Evolutionary conservation across 371 early-diverging fungal species (phyloP).

Genomic region (Rhizopus microsporus): DNA sequence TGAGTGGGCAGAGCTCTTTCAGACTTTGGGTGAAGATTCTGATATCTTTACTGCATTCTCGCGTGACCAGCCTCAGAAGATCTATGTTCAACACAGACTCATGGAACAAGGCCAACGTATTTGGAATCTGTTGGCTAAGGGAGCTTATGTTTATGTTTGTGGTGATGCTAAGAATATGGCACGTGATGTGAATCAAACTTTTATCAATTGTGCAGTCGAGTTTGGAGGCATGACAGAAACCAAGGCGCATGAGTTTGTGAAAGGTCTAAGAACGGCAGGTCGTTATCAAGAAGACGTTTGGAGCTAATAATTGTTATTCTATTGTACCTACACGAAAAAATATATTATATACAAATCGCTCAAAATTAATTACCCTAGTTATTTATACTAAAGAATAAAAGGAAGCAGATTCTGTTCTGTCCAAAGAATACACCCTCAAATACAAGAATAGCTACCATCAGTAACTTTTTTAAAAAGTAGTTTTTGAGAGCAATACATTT

Average conservation of each 20-base stretch:
- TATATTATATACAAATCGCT: too few relatives aligned
- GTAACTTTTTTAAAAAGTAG: too few relatives aligned
- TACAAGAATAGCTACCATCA: too few relatives aligned
- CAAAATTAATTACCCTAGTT: too few relatives aligned
- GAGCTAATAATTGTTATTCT: slow-evolving; percentile 50
- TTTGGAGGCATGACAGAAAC: slow-evolving; percentile 72
- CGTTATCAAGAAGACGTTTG: slow-evolving; percentile 97
- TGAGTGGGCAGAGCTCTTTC: slow-evolving; percentile 74
- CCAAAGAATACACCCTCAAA: too few relatives aligned
- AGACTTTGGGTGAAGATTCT: slow-evolving; percentile 57
- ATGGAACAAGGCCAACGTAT: slow-evolving; percentile 62
- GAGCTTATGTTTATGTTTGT: slow-evolving; percentile 87
- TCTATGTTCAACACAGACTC: slow-evolving; percentile 88
- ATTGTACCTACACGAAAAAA: not conserved
- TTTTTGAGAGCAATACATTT: too few relatives aligned
- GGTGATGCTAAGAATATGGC: slow-evolving; percentile 98
- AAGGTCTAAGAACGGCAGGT: slow-evolving; percentile 74
- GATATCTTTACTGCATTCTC: slow-evolving; percentile 87
- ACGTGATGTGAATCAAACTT: slow-evolving; percentile 75
- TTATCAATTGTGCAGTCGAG: slow-evolving; percentile 67
- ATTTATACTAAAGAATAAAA: too few relatives aligned
- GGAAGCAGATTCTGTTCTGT: too few relatives aligned
- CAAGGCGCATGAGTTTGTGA: slow-evolving; percentile 75
- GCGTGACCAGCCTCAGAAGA: slow-evolving; percentile 77
- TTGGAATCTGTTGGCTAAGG: slow-evolving; percentile 68